Evolutionary conservation across 495 filamentous ascomycete species (phyloP).

Genomic region (Chaetomium fimeti): DNA sequence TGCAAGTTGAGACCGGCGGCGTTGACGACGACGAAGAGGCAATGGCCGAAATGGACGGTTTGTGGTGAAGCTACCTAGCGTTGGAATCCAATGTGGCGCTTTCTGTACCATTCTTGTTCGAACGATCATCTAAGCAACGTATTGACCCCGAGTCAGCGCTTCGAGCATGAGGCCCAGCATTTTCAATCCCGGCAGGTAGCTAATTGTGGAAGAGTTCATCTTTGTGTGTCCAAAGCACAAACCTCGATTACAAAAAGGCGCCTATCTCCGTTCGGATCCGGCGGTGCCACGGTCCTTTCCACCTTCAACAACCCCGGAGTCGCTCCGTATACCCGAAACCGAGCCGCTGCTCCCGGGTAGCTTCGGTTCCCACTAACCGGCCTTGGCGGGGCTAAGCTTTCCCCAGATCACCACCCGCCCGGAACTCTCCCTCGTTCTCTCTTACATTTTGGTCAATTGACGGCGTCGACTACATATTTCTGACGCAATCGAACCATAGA

Average conservation of each 20-base stretch:
- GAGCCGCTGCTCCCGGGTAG: constrained; percentile 5
- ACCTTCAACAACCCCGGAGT: background rate
- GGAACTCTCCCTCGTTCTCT: background rate
- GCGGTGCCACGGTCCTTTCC: background rate
- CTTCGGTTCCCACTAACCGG: constrained; percentile 24
- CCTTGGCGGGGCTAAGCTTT: constrained; percentile 26
- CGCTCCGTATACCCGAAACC: constrained; percentile 13
- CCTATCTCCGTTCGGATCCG: constrained; percentile 7
- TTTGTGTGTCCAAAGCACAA: background rate
- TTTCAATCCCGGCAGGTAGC: background rate
- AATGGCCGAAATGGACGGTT: constrained; percentile 64
- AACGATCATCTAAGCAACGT: background rate
- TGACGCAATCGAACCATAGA: background rate
- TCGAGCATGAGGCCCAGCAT: background rate
- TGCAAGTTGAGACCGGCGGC: background rate
- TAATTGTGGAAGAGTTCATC: background rate
- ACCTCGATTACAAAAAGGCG: background rate
- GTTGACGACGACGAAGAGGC: constrained; percentile 65
- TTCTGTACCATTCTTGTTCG: background rate
- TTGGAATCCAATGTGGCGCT: background rate
- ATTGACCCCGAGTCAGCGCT: background rate
- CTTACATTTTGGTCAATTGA: background rate
- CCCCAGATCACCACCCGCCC: background rate
- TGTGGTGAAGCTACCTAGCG: constrained; percentile 48
- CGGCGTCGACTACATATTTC: background rate